Base-by-base conservation (phyloP, 2,329 filamentous ascomycete genomes). In the Aaosphaeria pasadenensis region DNA sequence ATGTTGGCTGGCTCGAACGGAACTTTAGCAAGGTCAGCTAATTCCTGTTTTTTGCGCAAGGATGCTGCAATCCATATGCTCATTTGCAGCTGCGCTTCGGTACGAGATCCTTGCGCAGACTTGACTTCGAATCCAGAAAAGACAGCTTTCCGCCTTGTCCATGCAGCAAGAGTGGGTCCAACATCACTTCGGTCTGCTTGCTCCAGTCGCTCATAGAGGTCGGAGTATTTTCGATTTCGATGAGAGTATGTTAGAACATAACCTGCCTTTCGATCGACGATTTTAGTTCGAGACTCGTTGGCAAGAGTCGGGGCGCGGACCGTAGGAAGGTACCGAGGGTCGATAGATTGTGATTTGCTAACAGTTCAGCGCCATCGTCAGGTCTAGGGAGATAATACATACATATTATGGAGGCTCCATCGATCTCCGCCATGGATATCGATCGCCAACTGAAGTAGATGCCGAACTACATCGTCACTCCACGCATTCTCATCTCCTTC, bases 41-140 rank as follows among this genome's bases (percentile, higher is more conserved):
- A 24, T 55, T 55, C 53, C 41, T 50, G 48, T 42, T 57, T 57
- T 47, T 55, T 57, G 17, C 49, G 48, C 39, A 57, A 42, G 38
- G 46, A 56, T 39, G 54, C 56, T 31, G 53, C 55, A 44, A 58
- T 57, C 54, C 49, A 57, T 28, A 58, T 51, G 30, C 42, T 40
- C 30, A 58, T 52, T 46, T 58, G 54, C 35, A 54, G 42, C 47
- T 58, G 45, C 41, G 56, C 54, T 43, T 56, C 56, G 30, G 51
- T 48, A 1, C 36, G 45, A 40, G 48, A 45, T 35, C 56, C 54
- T 42, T 51, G 51, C 32, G 48, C 46, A 43, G 50, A 47, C 43
- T 55, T 56, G 13, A 58, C 52, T 47, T 58, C 50, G 9, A 56
- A 56, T 9, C 54, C 54, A 13, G 46, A 56, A 40, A 56, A 56